Base-by-base conservation (phyloP, 1,284 basidiomycete genomes). In the Ustilago sp. region DNA sequence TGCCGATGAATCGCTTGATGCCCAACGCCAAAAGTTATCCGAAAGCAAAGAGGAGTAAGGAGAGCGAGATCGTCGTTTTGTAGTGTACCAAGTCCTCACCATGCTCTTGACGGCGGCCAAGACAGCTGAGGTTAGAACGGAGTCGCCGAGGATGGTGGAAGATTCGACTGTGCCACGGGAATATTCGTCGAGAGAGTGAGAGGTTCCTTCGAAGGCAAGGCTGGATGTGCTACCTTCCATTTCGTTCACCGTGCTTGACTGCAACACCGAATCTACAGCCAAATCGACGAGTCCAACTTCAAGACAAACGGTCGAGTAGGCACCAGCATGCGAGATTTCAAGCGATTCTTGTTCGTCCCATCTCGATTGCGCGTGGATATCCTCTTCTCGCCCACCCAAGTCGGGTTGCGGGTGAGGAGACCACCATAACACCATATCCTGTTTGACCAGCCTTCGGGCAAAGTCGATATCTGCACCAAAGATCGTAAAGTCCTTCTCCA, bases 21-120 rank as follows among this genome's bases (percentile, higher is more conserved):
- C 90, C 97, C 97, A 99, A 36, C 97, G 89, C 95, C 95, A 98
- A 87, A 99, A 98, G 86, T 98, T 95, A 84, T 96, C 94, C 39
- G 89, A 87, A 2, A 86, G 69, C 35, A 89, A 80, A 60, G 88
- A 86, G 11, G 88, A 84, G 17, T 87, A 87, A 63, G 90, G 90
- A 39, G 90, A 89, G 53, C 89, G 89, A 70, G 90, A 89, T 77
- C 93, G 93, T 28, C 88, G 87, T 63, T 89, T 89, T 86, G 97
- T 94, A n/a, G 94, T 89, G 71, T 96, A 90, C 97, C 97, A 99
- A 0, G 89, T 87, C 86, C 94, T 94, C 78, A 98, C 90, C 92
- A 99, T 93, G 17, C 89, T 89, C 84, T 94, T 95, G 59, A 99
- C 88, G 56, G 95, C 91, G 34, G 89, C 88, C 84, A 99, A 98